Evolutionary conservation across 805 yeast species (phyloP).

Genomic region (Myxozyma udenii): DNA sequence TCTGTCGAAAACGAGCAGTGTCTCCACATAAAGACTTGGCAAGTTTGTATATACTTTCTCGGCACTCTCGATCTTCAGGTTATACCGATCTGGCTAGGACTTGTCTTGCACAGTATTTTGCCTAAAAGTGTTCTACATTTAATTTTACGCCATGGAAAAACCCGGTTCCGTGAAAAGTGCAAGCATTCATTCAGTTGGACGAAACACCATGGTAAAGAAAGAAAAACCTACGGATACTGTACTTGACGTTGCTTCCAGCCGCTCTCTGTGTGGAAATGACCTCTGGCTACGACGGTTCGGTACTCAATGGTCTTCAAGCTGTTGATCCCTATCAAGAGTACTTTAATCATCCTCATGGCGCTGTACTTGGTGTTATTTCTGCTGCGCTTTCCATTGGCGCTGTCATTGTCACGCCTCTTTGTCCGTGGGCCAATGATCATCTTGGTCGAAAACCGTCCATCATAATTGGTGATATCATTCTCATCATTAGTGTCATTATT

Average conservation of each 20-base stretch:
- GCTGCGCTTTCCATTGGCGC: slow-evolving; percentile 8
- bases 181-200: too few relatives aligned
- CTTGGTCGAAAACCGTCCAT: slow-evolving; percentile 45
- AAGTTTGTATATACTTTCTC: too few relatives aligned
- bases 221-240: slow-evolving; percentile 3
- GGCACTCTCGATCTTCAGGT: too few relatives aligned
- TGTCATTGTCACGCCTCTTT: not conserved
- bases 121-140: too few relatives aligned
- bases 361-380: slow-evolving; percentile 42
- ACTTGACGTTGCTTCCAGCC: slow-evolving; percentile 6
- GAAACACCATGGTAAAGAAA: slow-evolving; percentile 10
- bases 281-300: slow-evolving; percentile 50
- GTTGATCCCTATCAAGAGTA: slow-evolving; percentile 42
- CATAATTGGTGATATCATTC: slow-evolving; percentile 8
- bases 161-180: too few relatives aligned
- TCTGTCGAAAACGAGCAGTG: too few relatives aligned
- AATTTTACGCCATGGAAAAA: too few relatives aligned
- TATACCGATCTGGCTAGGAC: too few relatives aligned
- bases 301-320: slow-evolving; percentile 53
- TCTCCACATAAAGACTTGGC: too few relatives aligned
- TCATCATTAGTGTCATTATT: slow-evolving; percentile 28
- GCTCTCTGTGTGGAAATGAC: slow-evolving; percentile 31
- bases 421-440: slow-evolving; percentile 35
- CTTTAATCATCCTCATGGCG: slow-evolving; percentile 43
- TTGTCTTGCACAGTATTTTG: too few relatives aligned